Conservation (phyloP, 2,329 filamentous ascomycete species). For the Cordyceps farinosa region DNA sequence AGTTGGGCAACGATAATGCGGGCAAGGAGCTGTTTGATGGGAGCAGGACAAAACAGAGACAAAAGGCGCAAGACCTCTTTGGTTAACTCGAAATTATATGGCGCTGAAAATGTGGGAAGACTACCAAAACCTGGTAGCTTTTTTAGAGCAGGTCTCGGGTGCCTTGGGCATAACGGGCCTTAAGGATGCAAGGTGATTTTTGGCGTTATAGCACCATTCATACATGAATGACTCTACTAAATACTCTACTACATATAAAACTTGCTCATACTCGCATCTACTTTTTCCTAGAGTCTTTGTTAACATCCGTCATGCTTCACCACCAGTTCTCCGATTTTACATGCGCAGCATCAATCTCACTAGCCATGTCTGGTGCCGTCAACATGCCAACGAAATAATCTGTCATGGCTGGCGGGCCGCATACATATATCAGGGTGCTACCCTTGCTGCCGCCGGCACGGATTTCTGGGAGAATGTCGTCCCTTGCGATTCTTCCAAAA, state of each 20-base stretch:
- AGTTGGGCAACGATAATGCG: conserved; percentile 46
- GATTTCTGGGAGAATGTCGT: conserved; percentile 41
- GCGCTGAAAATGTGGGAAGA: background rate
- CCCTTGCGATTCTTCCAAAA: conserved; percentile 39
- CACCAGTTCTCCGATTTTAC: conserved; percentile 64
- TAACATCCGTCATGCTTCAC: conserved; percentile 33
- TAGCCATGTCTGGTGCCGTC: conserved; percentile 27
- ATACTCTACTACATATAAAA: background rate
- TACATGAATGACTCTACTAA: background rate
- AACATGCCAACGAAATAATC: conserved; percentile 57
- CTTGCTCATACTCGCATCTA: background rate
- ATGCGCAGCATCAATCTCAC: conserved; percentile 42
- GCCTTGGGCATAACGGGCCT: background rate
- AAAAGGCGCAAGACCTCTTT: conserved; percentile 71
- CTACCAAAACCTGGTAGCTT: background rate
- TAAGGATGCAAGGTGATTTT: background rate
- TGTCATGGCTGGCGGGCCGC: conserved; percentile 66
- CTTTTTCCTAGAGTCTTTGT: background rate
- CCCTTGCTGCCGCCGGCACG: conserved; percentile 28
- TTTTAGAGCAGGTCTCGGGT: background rate
- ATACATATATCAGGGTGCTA: conserved; percentile 59
- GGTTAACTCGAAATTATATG: conserved; percentile 12
- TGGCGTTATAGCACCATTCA: background rate
- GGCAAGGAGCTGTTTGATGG: conserved; percentile 66
- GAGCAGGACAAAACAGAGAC: conserved; percentile 51